Evolutionary conservation across 2,329 filamentous ascomycete species (phyloP).

Genomic region (Beauveria australis): DNA sequence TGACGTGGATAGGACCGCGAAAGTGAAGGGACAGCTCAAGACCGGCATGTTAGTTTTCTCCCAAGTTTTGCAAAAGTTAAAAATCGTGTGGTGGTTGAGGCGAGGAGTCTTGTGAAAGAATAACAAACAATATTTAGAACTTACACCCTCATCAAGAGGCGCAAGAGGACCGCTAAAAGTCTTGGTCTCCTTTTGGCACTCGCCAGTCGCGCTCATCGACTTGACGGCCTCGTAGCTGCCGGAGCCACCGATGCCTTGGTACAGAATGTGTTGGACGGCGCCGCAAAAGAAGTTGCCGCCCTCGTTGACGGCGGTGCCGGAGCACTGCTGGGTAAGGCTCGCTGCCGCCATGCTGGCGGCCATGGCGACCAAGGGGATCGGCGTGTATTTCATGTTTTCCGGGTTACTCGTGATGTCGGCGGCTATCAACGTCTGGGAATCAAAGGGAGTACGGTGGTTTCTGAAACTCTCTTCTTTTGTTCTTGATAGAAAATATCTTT

Average conservation of each 20-base stretch:
- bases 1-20: constrained; percentile 60
- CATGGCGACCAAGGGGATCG: constrained; percentile 20
- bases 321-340: constrained; percentile 27
- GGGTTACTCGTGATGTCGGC: not conserved
- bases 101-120: no score
- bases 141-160: constrained; percentile 63
- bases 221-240: constrained; percentile 59
- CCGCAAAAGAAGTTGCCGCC: constrained; percentile 60
- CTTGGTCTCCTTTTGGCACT: constrained; percentile 45
- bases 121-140: constrained; percentile 18
- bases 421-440: not conserved
- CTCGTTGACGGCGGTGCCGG: constrained; percentile 26
- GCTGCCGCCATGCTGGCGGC: constrained; percentile 22
- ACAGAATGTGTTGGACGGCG: constrained; percentile 58
- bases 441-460: no score
- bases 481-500: no score
- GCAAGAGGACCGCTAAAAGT: constrained; percentile 53
- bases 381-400: constrained; percentile 23
- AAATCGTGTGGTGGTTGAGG: no score
- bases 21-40: constrained; percentile 61
- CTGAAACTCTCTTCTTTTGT: no score
- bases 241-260: constrained; percentile 49
- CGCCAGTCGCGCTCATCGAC: constrained; percentile 45
- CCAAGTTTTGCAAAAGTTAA: no score
- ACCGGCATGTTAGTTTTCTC: not conserved